Base-by-base conservation (phyloP, 2,329 filamentous ascomycete genomes). In the Fusarium nisikadoi region DNA sequence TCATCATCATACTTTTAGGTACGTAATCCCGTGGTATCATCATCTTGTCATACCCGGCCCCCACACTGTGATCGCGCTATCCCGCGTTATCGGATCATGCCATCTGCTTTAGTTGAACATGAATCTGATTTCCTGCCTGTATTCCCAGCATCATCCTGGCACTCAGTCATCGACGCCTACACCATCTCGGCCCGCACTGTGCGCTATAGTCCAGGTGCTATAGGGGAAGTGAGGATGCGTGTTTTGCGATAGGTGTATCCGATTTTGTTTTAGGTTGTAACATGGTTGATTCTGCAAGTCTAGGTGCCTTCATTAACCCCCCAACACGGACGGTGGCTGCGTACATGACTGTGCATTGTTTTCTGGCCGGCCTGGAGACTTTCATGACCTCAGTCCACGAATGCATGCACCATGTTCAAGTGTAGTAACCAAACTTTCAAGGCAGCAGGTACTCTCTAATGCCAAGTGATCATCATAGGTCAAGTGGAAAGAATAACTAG, bases 61-160 rank as follows among this genome's bases (percentile, higher is more conserved):
- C 70, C 72, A 74, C 73, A 74, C 33, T 64, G 29, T 55, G 50
- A 75, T 70, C 60, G 68, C 70, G 56, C 68, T 64, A 76, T 76
- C 74, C 74, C 74, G 62, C 74, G 62, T 66, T 68, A 56, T 68
- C 70, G 65, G 74, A 49, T 68, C 57, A 62, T 63, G 64, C 38
- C 58, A 63, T 58, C 53, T 55, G 39, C 53, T 46, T 52, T 65
- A 65, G 41, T 46, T 62, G 66, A 29, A 56, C 56, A 23, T 49
- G 41, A 62, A 56, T 54, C 38, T 38, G 52, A 45, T 39, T 39
- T 49, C 31, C n/a, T 58, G 36, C 31, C 29, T 25, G 35, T 46
- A 17, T 42, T 12, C 39, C 68, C 49, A 19, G 68, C 69, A 71
- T 74, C 25, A 71, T 74, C 68, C 71, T 66, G 43, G 68, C 39